Evolutionary conservation across 495 filamentous ascomycete species (phyloP).

Genomic region (Penicillium psychrofluorescens): DNA sequence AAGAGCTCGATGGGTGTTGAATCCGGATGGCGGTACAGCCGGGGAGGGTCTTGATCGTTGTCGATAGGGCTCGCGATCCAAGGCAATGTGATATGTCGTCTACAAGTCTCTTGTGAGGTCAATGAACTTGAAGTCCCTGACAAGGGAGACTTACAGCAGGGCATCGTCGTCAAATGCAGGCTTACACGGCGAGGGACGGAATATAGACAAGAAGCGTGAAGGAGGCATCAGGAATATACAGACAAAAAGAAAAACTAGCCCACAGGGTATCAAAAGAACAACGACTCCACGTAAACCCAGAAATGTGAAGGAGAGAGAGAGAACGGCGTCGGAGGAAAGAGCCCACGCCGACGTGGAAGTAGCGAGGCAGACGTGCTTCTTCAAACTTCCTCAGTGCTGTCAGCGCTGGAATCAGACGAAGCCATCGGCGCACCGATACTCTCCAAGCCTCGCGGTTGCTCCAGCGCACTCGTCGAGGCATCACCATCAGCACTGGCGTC

Average conservation of each 20-base stretch:
- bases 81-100: constrained; percentile 12
- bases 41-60: constrained; percentile 12
- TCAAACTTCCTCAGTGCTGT: constrained; percentile 24
- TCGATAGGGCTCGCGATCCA: constrained; percentile 31
- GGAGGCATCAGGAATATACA: constrained; percentile 11
- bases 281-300: constrained; percentile 1
- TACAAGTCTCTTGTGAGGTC: constrained; percentile 1
- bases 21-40: constrained; percentile 32
- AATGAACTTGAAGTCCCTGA: neutral
- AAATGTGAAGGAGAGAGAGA: neutral
- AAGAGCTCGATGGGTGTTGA: constrained; percentile 55
- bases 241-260: constrained; percentile 2
- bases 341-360: too few species aligned
- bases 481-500: constrained; percentile 19
- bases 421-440: constrained; percentile 29
- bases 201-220: constrained; percentile 4
- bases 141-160: constrained; percentile 12
- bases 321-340: neutral
- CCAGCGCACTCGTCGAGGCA: constrained; percentile 21
- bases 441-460: constrained; percentile 34
- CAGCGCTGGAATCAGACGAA: constrained; percentile 18
- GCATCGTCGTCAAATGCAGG: constrained; percentile 1
- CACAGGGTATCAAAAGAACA: constrained; percentile 20
- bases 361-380: too few species aligned
- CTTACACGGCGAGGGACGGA: constrained; percentile 12